Percentiles rank a stretch among this genome's conserved stretches.
Conservation (phyloP, 345 rosid species). For the Turnera subulata region DNA sequence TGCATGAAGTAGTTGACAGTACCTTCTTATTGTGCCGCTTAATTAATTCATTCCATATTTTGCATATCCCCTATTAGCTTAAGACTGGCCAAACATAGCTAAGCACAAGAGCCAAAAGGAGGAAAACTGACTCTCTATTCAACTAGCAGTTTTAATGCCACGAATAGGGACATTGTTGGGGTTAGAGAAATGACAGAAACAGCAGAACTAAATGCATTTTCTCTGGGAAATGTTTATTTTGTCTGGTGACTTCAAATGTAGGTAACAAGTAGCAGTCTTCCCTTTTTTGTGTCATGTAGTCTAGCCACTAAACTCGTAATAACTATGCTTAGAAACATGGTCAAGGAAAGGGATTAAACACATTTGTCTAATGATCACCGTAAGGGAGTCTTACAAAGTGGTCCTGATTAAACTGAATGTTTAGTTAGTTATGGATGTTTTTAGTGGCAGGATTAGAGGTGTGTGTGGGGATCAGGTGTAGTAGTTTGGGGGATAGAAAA, state of each 20-base stretch:
- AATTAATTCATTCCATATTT: conserved; percentile 13
- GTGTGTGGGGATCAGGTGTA: conserved; percentile 24
- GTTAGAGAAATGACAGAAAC: conserved; percentile 57
- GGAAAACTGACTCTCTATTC: conserved; percentile 14
- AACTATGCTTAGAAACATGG: conserved; percentile 5
- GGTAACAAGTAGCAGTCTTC: conserved; percentile 46
- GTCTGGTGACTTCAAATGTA: conserved; percentile 32
- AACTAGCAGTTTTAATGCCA: conserved; percentile 12
- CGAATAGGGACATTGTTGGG: conserved; percentile 27
- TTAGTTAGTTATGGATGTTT: conserved; percentile 41
- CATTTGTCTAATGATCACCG: too few species aligned
- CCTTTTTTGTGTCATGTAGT: conserved; percentile 20
- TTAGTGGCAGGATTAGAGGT: conserved; percentile 18
- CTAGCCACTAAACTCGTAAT: conserved; percentile 16
- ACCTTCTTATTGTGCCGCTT: background rate
- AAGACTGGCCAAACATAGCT: conserved; percentile 12
- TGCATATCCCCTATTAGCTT: conserved; percentile 4
- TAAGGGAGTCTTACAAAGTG: conserved; percentile 11
- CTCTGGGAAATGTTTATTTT: conserved; percentile 15
- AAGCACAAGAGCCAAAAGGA: conserved; percentile 13
- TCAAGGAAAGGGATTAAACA: conserved; percentile 15
- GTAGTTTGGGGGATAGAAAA: conserved; percentile 18
- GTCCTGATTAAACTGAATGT: conserved; percentile 19
- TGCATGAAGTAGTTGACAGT: conserved; percentile 1
- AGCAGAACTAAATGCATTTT: conserved; percentile 42